Evolutionary conservation across 495 filamentous ascomycete species (phyloP), one percentile per base, ranked within the genome.

Genomic region (Tetracladium setigerum): DNA sequence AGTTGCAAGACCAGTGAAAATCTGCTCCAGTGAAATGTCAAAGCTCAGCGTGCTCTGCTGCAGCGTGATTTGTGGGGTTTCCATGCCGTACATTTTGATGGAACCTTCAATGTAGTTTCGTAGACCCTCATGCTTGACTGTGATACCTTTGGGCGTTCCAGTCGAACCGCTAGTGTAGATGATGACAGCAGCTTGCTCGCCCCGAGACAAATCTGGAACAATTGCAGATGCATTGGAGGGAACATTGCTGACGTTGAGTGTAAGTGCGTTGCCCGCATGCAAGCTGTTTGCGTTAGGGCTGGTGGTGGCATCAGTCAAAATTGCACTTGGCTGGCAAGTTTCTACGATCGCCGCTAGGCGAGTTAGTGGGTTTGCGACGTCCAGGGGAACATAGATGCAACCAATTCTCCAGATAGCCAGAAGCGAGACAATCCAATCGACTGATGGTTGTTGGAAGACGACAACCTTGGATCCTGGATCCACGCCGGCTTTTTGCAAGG

Each of bases 111-210:
- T 47, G 4, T 68, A 48, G 19, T 67, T 62, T 2, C 44, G 13
- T 1, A 70, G 49, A 57, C 81, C 85, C 48, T 67, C 66, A 58
- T 98, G 91, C 4, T 82, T 86, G 48, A 97, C 65, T 22, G 89
- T 69, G 5, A 96, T 89, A 44, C 92, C 92, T 68, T 98, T 98
- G 8, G 92, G 92, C 44, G 82, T 74, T 5, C 92, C 92, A 1
- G 92, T 96, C 11, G 92, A 95, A 13, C 92, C 92, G 14, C 87
- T 94, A 12, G 92, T 95, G 69, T 95, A 98, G 69, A 96, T 95
- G 66, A 97, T 88, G 2, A 43, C n/a, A n/a, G 49, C 54, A 16
- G 27, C 6, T 31, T n/a, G 2, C 1, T 45, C 27, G 18, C 38
- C n/a, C 13, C 12, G 38, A 16, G 40, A 24, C 3, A 1, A 8